These are phyloP conservation scores for Phytophthora idaei DNA, from an alignment of 352 stramenopile species.

Conservation along the genomic window DNA sequence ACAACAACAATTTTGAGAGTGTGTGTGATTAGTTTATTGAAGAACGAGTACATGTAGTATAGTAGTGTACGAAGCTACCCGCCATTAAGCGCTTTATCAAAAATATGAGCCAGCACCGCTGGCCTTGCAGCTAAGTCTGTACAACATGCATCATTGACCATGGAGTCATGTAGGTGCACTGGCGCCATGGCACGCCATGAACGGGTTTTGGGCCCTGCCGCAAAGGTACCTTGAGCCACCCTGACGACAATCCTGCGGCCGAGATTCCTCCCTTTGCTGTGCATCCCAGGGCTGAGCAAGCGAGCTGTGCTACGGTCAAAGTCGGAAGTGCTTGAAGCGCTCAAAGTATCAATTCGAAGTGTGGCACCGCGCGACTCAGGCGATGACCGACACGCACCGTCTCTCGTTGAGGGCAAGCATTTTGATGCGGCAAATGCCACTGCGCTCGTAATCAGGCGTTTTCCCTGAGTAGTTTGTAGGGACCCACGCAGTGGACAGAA, in stretches of 20 bases:
- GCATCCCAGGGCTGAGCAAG: background rate
- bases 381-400: background rate
- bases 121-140: no score
- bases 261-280: slow-evolving; percentile 1
- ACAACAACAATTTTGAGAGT: slow-evolving; percentile 26
- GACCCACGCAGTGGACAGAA: background rate
- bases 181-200: background rate
- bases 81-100: no score
- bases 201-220: background rate
- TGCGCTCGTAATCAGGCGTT: slow-evolving; percentile 4
- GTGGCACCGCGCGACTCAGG: slow-evolving; percentile 12
- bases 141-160: no score
- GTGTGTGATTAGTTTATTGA: slow-evolving; percentile 31
- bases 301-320: background rate
- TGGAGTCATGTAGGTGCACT: no score
- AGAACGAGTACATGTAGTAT: background rate
- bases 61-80: no score
- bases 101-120: no score
- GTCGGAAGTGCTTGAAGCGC: background rate
- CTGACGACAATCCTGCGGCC: slow-evolving; percentile 15
- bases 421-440: background rate
- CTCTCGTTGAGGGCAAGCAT: background rate
- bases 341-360: slow-evolving; percentile 3
- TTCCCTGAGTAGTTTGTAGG: background rate
- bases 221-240: slow-evolving; percentile 13